phyloP scores from a whole-genome alignment of 805 yeast species.

The Saccharomyces eubayanus region DNA sequence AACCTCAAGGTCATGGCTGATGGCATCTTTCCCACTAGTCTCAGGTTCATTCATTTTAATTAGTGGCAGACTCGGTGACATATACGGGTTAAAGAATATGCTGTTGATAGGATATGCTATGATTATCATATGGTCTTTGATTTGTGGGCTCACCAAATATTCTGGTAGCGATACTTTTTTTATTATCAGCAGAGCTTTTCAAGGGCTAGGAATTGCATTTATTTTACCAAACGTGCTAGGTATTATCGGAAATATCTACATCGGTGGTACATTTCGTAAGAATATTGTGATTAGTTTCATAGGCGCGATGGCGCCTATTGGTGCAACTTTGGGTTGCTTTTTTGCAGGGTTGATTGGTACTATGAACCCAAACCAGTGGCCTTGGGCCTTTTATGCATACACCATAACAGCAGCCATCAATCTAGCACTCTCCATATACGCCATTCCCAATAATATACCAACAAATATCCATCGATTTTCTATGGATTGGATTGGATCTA shows the following conservation, averaged over 20 bases:
- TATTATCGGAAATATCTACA: conserved; percentile 39
- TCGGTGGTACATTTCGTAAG: conserved; percentile 37
- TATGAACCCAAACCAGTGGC: conserved; percentile 15
- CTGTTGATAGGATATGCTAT: conserved; percentile 49
- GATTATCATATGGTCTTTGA: conserved; percentile 48
- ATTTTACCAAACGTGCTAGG: conserved; percentile 55
- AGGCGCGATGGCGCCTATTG: conserved; percentile 55
- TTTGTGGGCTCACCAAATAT: conserved; percentile 52
- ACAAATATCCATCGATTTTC: conserved; percentile 17
- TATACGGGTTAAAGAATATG: conserved; percentile 53
- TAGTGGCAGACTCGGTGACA: conserved; percentile 65
- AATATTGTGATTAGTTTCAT: conserved; percentile 45
- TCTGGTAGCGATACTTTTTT: conserved; percentile 42
- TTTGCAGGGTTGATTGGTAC: conserved; percentile 40
- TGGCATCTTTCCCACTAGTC: conserved; percentile 63
- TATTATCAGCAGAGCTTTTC: conserved; percentile 46
- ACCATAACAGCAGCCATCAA: conserved; percentile 16
- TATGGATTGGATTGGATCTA: conserved; percentile 49
- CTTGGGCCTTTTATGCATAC: conserved; percentile 27
- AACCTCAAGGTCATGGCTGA: conserved; percentile 48
- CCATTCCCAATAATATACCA: conserved; percentile 26
- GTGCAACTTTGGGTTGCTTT: conserved; percentile 46
- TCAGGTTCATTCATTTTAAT: conserved; percentile 65
- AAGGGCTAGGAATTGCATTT: conserved; percentile 55
- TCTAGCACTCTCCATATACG: conserved; percentile 12